Evolutionary conservation across 805 yeast genomes (phyloP).

Genomic region (Starmera amethionina): DNA sequence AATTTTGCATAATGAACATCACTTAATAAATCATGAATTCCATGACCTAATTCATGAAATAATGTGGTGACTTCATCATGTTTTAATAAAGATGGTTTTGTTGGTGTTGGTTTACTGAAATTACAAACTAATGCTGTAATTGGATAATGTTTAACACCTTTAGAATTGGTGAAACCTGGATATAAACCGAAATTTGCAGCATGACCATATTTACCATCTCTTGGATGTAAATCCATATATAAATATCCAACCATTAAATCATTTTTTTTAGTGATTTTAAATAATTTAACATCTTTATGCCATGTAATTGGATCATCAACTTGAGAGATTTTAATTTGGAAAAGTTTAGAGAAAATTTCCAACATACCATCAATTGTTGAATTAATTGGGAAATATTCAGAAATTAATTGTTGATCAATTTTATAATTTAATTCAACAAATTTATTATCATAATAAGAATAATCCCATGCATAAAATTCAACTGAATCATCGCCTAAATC

Average conservation of each 20-base stretch:
- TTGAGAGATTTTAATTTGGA: slow-evolving; percentile 45
- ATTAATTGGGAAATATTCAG: slow-evolving; percentile 72
- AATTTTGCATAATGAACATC: slow-evolving; percentile 55
- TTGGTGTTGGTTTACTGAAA: slow-evolving; percentile 63
- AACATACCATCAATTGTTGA: slow-evolving; percentile 63
- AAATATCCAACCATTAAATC: slow-evolving; percentile 66
- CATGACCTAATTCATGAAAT: slow-evolving; percentile 88
- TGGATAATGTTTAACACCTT: slow-evolving; percentile 47
- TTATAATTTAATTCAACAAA: slow-evolving; percentile 58
- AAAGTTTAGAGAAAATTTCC: slow-evolving; percentile 55
- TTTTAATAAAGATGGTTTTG: slow-evolving; percentile 64
- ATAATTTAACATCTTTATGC: slow-evolving; percentile 73
- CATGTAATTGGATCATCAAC: slow-evolving; percentile 39
- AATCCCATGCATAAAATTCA: slow-evolving; percentile 62
- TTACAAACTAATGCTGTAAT: slow-evolving; percentile 77
- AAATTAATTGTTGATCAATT: slow-evolving; percentile 61
- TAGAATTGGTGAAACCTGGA: slow-evolving; percentile 44
- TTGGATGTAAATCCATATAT: slow-evolving; percentile 74
- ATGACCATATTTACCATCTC: slow-evolving; percentile 82
- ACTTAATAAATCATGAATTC: slow-evolving; percentile 71
- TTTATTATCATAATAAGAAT: slow-evolving; percentile 53
- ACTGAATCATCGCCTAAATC: slow-evolving; percentile 34
- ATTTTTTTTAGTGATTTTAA: slow-evolving; percentile 62
- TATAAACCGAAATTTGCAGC: slow-evolving; percentile 73
- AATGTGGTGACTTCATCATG: slow-evolving; percentile 75